Base-by-base conservation (phyloP, 2,329 filamentous ascomycete genomes). In the Claviceps sp. region DNA sequence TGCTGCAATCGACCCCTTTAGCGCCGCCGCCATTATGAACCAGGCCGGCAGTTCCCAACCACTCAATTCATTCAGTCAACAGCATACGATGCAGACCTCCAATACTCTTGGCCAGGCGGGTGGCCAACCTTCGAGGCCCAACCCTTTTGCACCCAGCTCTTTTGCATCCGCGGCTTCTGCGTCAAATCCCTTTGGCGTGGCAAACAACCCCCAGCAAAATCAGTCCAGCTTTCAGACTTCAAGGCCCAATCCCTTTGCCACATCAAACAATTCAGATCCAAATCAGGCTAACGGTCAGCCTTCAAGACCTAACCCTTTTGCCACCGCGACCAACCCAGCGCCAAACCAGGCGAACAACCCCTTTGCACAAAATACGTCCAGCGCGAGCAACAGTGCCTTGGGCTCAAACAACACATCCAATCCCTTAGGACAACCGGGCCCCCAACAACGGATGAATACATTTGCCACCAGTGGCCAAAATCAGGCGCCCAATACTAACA, bases 1-100 rank as follows among this genome's bases (percentile, higher is more conserved):
- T 38, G 20, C 44, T 26, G 18, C 37, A n/a, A 46, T 59, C 37
- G 67, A 61, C 41, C 64, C 65, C 0, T 67, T 67, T 50, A 63
- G 57, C 42, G 55, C 60, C 5, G 47, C 41, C 20, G 13, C 50
- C 16, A 13, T 34, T 2, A 34, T 34, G 30, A 20, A 38, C 4
- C 45, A 48, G 18, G 48, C 14, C 22, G 24, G 30, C 16, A 20
- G 38, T 6, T 47, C 14, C 26, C 47, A 49, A n/a, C 22, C 18
- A 18, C 43, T 59, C 30, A 67, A 60, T 44, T 52, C 57, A 50
- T 60, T 54, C 51, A 48, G 20, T 20, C 55, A 40, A 48, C 48
- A 47, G 42, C 46, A 56, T 7, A 20, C 16, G 7, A 34, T 24
- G 16, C 48, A 37, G 6, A 44, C 37, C 14, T 18, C 40, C 43